Evolutionary conservation across 768 basidiomycete species (phyloP), one percentile per base, ranked within the genome.

Genomic region (Sarcodon sp.): DNA sequence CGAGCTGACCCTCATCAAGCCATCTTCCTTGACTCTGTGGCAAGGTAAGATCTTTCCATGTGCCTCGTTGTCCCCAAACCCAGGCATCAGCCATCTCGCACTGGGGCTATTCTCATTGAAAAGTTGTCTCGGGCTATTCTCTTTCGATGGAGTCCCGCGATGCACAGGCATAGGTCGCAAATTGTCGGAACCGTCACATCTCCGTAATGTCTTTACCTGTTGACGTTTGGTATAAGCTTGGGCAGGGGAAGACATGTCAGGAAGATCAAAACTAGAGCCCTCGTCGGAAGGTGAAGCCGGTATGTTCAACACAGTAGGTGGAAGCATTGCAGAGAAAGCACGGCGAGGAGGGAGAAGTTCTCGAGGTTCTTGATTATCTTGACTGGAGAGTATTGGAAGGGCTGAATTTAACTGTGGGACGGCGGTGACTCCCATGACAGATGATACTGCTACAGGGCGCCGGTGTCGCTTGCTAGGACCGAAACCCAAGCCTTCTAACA

Each of bases 31-130:
- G 44, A 96, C 93, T 45, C 84, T 79, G 60, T 90, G 84, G 64
- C 96, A 99, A 33, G 93, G 93, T 51, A 99, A 63, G 54, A 93
- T 78, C 67, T 98, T 99, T 35, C 94, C 94, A 51, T 81, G 72
- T 35, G 86, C 79, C 62, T 99, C 96, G 57, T 91, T 91, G 55
- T 91, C 90, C 12, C 93, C 87, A 64, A 93, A 96, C 0, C 91
- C 84, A 45, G 86, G 82, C 46, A 90, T 63, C 33, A 58, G 58
- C 49, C 57, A 62, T 55, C 58, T 62, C 52, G 59, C 59, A 6
- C 61, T 44, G 31, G 61, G 61, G n/a, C 59, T 62, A 44, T 60
- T 55, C 36, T 59, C 48, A 47, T 59, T 59, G 2, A 46, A 48
- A 18, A 38, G 35, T 11, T 45, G 50, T 12, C 47, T 34, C 45